Evolutionary conservation across 371 early-diverging fungal genomes (phyloP).

Genomic region (Mucor irregularis): DNA sequence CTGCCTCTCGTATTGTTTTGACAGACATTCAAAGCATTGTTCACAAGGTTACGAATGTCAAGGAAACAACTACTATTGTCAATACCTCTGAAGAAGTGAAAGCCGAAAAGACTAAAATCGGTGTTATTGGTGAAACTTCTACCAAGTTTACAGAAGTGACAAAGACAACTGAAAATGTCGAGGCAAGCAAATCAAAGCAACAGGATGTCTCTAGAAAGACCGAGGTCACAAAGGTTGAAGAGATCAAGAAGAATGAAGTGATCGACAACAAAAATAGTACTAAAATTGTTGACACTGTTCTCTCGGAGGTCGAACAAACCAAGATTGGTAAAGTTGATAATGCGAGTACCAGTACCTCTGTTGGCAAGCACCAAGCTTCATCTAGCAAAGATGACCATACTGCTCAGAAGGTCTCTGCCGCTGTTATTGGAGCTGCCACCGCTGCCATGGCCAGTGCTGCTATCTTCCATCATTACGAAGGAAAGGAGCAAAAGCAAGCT

Average conservation of each 20-base stretch:
- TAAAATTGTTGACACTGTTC: constrained; percentile 9
- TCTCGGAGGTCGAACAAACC: constrained; percentile 18
- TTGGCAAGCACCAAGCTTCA: not conserved
- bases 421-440: constrained; percentile 24
- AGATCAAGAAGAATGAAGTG: constrained; percentile 2
- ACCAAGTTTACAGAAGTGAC: not conserved
- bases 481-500: constrained; percentile 11
- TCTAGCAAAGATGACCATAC: not conserved
- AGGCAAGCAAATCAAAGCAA: not conserved
- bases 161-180: not conserved
- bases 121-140: not conserved
- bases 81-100: constrained; percentile 6
- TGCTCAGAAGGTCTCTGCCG: constrained; percentile 3
- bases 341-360: constrained; percentile 3
- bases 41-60: constrained; percentile 16
- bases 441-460: constrained; percentile 23
- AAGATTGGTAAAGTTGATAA: constrained; percentile 11
- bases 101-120: constrained; percentile 12
- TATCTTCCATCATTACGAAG: constrained; percentile 18
- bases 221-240: constrained; percentile 2
- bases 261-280: constrained; percentile 1
- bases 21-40: constrained; percentile 21
- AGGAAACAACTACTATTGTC: constrained; percentile 14
- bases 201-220: not conserved
- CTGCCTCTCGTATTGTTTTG: constrained; percentile 16